Conservation (phyloP, 2,329 filamentous ascomycete genomes). For the Aspergillus tamarii region DNA sequence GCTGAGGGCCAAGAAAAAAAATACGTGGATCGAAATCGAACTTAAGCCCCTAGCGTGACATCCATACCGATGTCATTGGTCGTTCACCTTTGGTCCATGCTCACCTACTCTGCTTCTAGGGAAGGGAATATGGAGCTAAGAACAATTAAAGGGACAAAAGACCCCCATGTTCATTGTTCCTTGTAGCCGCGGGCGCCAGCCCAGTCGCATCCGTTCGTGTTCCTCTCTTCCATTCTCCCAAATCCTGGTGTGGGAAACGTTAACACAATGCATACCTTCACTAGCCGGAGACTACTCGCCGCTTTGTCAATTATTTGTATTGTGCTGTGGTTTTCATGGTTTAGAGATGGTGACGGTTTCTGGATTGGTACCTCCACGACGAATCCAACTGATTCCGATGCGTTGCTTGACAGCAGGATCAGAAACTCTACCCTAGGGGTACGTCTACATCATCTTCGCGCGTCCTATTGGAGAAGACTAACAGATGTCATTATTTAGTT, state of each 20-base stretch:
- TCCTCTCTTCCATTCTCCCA: background rate
- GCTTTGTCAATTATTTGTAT: background rate
- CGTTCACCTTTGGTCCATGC: background rate
- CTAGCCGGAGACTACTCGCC: background rate
- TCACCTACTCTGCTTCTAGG: background rate
- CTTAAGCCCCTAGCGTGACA: background rate
- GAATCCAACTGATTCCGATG: background rate
- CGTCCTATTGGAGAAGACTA: background rate
- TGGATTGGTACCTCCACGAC: background rate
- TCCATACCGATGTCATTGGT: background rate
- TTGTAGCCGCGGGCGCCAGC: background rate
- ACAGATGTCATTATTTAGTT: background rate
- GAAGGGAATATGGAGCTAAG: background rate
- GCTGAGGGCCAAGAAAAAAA: background rate
- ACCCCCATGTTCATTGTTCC: background rate
- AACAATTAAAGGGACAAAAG: background rate
- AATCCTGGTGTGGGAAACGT: background rate
- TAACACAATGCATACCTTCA: background rate
- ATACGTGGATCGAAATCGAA: background rate
- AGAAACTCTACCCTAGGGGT: slow-evolving; percentile 7
- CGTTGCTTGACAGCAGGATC: background rate
- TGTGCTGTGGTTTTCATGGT: background rate
- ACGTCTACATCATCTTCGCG: background rate
- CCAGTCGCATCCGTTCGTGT: background rate
- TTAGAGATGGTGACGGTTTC: background rate